Percentiles rank a stretch among this genome's conserved stretches.
phyloP scores from a whole-genome alignment of 2,329 filamentous ascomycete genomes.

The Fusarium tanahbumbuense region DNA sequence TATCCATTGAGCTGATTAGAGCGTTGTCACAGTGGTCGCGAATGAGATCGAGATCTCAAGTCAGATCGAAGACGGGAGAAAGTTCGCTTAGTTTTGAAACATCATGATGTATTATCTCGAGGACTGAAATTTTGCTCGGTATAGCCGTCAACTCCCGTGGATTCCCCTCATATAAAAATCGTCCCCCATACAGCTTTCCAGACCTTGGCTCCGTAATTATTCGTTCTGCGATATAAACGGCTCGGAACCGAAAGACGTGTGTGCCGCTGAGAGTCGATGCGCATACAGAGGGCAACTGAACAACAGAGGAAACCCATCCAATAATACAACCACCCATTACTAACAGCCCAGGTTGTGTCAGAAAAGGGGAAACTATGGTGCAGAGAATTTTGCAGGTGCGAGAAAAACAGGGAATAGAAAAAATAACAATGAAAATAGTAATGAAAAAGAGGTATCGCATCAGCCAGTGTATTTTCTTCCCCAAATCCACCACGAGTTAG shows the following conservation, averaged over 20 bases:
- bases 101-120: slow-evolving; percentile 55
- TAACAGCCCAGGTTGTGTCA: slow-evolving; percentile 48
- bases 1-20: neutral
- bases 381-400: slow-evolving; percentile 50
- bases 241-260: slow-evolving; percentile 31
- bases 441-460: slow-evolving; percentile 53
- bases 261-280: slow-evolving; percentile 35
- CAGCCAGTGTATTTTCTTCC: slow-evolving; percentile 45
- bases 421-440: slow-evolving; percentile 41
- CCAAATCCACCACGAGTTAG: slow-evolving; percentile 43
- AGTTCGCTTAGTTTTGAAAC: slow-evolving; percentile 44
- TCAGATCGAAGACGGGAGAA: neutral
- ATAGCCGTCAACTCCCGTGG: slow-evolving; percentile 49
- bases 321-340: slow-evolving; percentile 53
- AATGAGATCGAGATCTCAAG: neutral
- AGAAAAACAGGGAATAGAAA: slow-evolving; percentile 41
- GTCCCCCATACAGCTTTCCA: slow-evolving; percentile 39
- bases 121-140: slow-evolving; percentile 51
- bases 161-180: slow-evolving; percentile 41
- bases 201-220: slow-evolving; percentile 36
- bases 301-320: slow-evolving; percentile 49
- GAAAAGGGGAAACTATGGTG: slow-evolving; percentile 51
- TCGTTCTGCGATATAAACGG: slow-evolving; percentile 32
- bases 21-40: neutral
- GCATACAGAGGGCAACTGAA: slow-evolving; percentile 46